Evolutionary conservation across 768 basidiomycete species (phyloP).

Genomic region (Lactifluus pinguis): DNA sequence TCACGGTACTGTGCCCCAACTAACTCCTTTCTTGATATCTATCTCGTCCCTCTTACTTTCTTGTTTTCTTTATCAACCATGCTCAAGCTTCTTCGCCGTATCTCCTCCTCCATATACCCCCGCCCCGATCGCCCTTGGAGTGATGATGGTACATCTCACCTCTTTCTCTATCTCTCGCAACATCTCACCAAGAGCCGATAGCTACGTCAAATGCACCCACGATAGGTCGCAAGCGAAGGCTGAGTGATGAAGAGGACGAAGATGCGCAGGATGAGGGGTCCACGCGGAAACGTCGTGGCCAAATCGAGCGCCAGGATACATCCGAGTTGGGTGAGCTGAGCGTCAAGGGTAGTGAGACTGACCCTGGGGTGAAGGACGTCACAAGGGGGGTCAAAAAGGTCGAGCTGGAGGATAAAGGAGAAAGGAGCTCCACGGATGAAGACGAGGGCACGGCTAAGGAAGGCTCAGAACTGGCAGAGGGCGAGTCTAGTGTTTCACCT

Average conservation of each 20-base stretch:
- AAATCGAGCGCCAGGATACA: slow-evolving; percentile 14
- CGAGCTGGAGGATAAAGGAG: slow-evolving; percentile 40
- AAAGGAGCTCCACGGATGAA: background rate
- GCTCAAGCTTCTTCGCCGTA: slow-evolving; percentile 65
- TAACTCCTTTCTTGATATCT: too few species aligned
- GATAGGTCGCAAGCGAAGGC: slow-evolving; percentile 55
- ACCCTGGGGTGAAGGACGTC: slow-evolving; percentile 55
- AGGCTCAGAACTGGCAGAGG: background rate
- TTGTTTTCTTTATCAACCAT: slow-evolving; percentile 27
- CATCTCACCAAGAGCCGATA: slow-evolving; percentile 24
- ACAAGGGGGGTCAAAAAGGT: slow-evolving; percentile 63
- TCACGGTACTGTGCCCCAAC: background rate
- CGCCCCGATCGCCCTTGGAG: slow-evolving; percentile 69
- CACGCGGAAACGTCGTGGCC: slow-evolving; percentile 17
- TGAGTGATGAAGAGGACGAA: slow-evolving; percentile 37
- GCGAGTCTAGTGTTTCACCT: background rate
- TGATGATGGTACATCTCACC: slow-evolving; percentile 44
- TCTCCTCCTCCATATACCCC: slow-evolving; percentile 60
- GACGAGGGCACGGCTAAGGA: background rate
- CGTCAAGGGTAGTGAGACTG: slow-evolving; percentile 32
- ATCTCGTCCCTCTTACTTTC: background rate
- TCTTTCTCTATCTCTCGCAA: slow-evolving; percentile 1
- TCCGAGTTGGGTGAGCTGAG: slow-evolving; percentile 22
- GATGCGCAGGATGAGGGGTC: slow-evolving; percentile 21
- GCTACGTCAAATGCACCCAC: slow-evolving; percentile 70